A percentile compares a stretch with the other conserved stretches of the same genome.
Evolutionary conservation across 306 rosid species (phyloP).

Genomic region (Ormosia emarginata): DNA sequence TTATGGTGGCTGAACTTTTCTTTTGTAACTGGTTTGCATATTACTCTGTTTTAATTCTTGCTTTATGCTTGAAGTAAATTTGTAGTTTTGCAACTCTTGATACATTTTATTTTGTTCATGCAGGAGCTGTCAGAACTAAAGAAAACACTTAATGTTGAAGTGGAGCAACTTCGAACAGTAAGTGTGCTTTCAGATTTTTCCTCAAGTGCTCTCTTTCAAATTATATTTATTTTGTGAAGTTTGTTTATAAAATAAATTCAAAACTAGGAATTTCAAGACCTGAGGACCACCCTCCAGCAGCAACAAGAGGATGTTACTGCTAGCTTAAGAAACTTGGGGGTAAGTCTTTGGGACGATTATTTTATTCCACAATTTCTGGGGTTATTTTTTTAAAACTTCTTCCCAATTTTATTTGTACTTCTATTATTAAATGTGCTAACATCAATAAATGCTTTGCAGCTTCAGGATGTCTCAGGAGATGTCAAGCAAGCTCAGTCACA

Average conservation of each 20-base stretch:
- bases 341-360: constrained; percentile 31
- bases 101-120: constrained; percentile 9
- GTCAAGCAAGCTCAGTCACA: constrained; percentile 29
- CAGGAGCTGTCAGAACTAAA: constrained; percentile 93
- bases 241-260: neutral
- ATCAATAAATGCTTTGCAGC: constrained; percentile 43
- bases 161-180: constrained; percentile 83
- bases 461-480: constrained; percentile 58
- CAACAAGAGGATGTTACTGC: constrained; percentile 94
- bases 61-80: constrained; percentile 4
- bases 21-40: neutral
- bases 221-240: neutral
- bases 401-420: neutral
- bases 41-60: neutral
- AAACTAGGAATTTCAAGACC: constrained; percentile 86
- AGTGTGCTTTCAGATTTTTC: constrained; percentile 33
- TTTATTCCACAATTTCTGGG: neutral
- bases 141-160: constrained; percentile 89
- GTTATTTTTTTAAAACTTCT: neutral
- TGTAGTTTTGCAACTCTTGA: constrained; percentile 8
- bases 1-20: neutral
- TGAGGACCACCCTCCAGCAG: constrained; percentile 89
- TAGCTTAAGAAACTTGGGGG: constrained; percentile 75
- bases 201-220: neutral
- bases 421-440: neutral